These are phyloP conservation scores for Fusarium aywerte DNA, from an alignment of 2,329 filamentous ascomycete species.

Conservation along the genomic window DNA sequence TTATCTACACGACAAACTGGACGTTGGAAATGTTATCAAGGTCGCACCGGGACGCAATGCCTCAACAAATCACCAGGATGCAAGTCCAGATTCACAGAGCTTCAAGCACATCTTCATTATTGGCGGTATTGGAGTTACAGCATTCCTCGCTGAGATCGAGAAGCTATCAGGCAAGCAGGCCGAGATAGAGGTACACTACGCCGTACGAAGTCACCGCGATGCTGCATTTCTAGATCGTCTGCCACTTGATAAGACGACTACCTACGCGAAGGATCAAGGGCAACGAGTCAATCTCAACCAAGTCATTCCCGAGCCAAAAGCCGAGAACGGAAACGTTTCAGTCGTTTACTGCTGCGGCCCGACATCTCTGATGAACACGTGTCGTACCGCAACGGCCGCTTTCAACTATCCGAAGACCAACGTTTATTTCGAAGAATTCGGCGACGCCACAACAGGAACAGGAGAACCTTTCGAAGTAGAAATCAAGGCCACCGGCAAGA, in stretches of 20 bases:
- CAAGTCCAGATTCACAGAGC: too few relatives aligned
- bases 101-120: slow-evolving; percentile 20
- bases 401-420: slow-evolving; percentile 1
- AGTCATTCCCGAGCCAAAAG: neutral
- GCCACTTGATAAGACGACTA: neutral
- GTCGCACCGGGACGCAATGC: slow-evolving; percentile 2
- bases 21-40: slow-evolving; percentile 13
- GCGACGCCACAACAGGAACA: slow-evolving; percentile 17
- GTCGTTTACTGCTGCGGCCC: slow-evolving; percentile 22
- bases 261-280: slow-evolving; percentile 18
- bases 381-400: neutral
- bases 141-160: slow-evolving; percentile 11
- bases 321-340: neutral
- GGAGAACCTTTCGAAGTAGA: slow-evolving; percentile 26
- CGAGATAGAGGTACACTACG: slow-evolving; percentile 17
- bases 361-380: slow-evolving; percentile 1
- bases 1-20: slow-evolving; percentile 11
- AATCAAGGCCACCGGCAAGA: slow-evolving; percentile 11
- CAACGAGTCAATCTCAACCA: neutral
- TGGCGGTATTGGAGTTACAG: slow-evolving; percentile 24
- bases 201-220: slow-evolving; percentile 14
- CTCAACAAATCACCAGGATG: rapidly evolving
- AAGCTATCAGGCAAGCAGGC: neutral
- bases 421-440: slow-evolving; percentile 27
- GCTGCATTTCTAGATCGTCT: slow-evolving; percentile 14